Evolutionary conservation across 2,329 filamentous ascomycete species (phyloP).

Genomic region (Cladosporium sp.): DNA sequence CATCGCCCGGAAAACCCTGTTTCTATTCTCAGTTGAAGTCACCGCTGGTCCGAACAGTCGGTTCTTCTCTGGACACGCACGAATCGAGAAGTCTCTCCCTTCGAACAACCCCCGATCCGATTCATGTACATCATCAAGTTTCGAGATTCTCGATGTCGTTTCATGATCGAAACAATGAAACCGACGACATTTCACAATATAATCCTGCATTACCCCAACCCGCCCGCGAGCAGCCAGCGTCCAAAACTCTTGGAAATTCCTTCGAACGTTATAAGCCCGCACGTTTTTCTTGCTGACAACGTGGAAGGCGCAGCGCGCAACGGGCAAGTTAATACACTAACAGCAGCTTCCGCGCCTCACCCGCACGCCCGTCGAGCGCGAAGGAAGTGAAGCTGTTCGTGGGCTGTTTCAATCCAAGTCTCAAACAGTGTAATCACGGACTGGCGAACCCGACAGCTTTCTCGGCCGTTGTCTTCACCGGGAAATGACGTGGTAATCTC

Average conservation of each 20-base stretch:
- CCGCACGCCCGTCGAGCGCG: slow-evolving; percentile 1
- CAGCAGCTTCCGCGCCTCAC: background rate
- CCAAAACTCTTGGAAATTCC: background rate
- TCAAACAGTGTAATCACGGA: slow-evolving; percentile 3
- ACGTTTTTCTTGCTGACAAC: background rate
- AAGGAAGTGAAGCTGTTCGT: slow-evolving; percentile 8
- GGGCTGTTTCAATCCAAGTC: slow-evolving; percentile 7
- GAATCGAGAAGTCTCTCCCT: too few species aligned
- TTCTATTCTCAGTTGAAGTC: background rate
- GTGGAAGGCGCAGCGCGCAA: slow-evolving; percentile 9
- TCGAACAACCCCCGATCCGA: too few species aligned
- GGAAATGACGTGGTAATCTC: slow-evolving; percentile 10
- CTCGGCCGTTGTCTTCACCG: slow-evolving; percentile 4
- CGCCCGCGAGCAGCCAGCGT: too few species aligned
- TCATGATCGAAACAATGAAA: too few species aligned
- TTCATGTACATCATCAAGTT: background rate
- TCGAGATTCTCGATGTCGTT: background rate
- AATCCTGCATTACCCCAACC: too few species aligned
- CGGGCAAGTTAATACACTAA: background rate
- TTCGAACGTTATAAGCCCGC: background rate
- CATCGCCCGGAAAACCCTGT: too few species aligned
- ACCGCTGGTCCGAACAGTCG: background rate
- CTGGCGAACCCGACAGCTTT: background rate
- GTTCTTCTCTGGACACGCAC: too few species aligned
- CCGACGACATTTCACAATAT: background rate